These are phyloP conservation scores for Tylopilus cervinicoccineus DNA, from an alignment of 768 basidiomycete genomes.

Conservation along the genomic window DNA sequence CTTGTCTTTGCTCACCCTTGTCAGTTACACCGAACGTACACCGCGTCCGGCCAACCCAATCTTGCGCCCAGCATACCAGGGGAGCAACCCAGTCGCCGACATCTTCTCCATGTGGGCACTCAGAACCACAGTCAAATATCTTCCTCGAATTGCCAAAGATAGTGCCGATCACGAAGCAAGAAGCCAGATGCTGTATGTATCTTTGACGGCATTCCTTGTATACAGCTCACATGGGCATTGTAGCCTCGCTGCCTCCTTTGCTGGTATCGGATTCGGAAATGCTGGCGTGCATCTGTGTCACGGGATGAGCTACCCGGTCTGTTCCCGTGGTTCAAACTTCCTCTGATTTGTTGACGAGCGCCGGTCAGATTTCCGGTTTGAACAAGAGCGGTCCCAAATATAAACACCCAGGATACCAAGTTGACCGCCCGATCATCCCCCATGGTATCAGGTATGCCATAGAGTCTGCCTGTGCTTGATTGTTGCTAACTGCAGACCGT, in stretches of 20 bases:
- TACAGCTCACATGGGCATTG: not conserved
- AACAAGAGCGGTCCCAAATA: conserved; percentile 95
- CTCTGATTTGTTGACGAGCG: not conserved
- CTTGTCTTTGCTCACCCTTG: conserved; percentile 6
- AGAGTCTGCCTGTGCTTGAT: not conserved
- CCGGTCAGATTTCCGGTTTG: conserved; percentile 74
- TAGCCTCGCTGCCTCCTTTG: conserved; percentile 88
- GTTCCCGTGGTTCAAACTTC: conserved; percentile 21
- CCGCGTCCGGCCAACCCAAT: conserved; percentile 91
- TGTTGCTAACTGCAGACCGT: not conserved
- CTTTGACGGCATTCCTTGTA: not conserved
- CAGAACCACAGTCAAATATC: conserved; percentile 79
- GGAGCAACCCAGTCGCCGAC: conserved; percentile 91
- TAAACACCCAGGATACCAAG: conserved; percentile 84
- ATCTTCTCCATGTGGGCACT: conserved; percentile 96
- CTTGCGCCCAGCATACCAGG: conserved; percentile 88
- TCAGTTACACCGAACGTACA: conserved; percentile 82
- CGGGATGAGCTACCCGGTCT: conserved; percentile 83
- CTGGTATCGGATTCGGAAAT: conserved; percentile 93
- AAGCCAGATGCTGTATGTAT: conserved; percentile 80
- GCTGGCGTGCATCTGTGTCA: conserved; percentile 91
- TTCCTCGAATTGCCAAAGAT: conserved; percentile 83
- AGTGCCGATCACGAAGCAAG: conserved; percentile 78
- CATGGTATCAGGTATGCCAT: conserved; percentile 71
- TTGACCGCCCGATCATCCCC: conserved; percentile 87